A percentile compares a stretch with the other conserved stretches of the same genome.
These are phyloP conservation scores for Diaporthe vexans DNA, from an alignment of 2,329 filamentous ascomycete genomes.

Conservation along the genomic window DNA sequence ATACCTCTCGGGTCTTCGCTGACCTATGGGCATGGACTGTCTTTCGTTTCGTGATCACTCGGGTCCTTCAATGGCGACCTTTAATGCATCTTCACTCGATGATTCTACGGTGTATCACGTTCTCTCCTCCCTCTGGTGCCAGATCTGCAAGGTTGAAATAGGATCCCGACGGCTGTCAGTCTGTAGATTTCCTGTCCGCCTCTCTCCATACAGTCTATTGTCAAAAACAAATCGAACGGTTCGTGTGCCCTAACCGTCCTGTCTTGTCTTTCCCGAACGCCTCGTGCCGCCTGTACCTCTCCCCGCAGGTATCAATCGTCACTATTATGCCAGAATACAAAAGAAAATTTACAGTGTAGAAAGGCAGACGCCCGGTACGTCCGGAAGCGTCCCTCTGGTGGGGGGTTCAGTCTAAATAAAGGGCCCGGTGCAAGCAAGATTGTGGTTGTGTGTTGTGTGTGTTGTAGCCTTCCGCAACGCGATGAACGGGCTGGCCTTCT, in stretches of 20 bases:
- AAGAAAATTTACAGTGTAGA: slow-evolving; percentile 25
- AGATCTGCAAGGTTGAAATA: not conserved
- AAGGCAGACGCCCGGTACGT: not conserved
- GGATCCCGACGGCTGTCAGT: slow-evolving; percentile 1
- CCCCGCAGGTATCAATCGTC: slow-evolving; percentile 38
- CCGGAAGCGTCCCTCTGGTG: not conserved
- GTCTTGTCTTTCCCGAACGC: slow-evolving; percentile 37
- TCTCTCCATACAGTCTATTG: slow-evolving; percentile 29
- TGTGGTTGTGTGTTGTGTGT: not conserved
- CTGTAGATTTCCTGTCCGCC: slow-evolving; percentile 2
- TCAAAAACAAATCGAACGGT: not conserved
- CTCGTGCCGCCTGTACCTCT: slow-evolving; percentile 6
- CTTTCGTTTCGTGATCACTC: slow-evolving; percentile 3
- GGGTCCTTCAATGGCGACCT: not conserved
- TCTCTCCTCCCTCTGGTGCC: not conserved
- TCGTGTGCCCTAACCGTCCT: not conserved
- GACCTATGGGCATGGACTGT: slow-evolving; percentile 12
- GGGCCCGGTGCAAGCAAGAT: slow-evolving; percentile 11
- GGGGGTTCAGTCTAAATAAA: slow-evolving; percentile 23
- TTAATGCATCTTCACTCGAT: not conserved
- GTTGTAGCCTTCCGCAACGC: not conserved
- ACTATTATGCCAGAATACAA: slow-evolving; percentile 35
- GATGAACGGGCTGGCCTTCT: not conserved
- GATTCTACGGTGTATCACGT: not conserved
- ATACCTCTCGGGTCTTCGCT: slow-evolving; percentile 8